Evolutionary conservation across 768 basidiomycete species (phyloP).

Genomic region (Hygrophorus pudorinus): DNA sequence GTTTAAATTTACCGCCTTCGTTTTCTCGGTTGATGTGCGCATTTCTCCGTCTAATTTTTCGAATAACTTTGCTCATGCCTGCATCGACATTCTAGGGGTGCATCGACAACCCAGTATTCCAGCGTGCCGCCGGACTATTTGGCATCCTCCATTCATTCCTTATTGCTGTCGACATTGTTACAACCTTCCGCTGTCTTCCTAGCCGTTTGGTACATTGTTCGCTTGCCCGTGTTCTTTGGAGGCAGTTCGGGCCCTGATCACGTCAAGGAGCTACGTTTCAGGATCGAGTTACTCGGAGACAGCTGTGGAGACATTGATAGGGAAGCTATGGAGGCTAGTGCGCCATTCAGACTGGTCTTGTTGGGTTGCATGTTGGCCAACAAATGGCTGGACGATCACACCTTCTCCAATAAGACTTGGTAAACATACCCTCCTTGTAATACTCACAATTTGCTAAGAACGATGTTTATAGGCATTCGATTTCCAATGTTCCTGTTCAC

Average conservation of each 20-base stretch:
- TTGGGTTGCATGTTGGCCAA: constrained; percentile 81
- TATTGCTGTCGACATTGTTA: constrained; percentile 68
- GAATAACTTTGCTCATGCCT: constrained; percentile 6
- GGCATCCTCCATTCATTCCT: constrained; percentile 53
- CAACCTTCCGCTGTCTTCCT: constrained; percentile 76
- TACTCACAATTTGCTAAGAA: constrained; percentile 6
- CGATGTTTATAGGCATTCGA: constrained; percentile 51
- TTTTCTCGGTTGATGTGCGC: constrained; percentile 50
- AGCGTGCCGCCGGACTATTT: constrained; percentile 42
- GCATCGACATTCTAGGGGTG: constrained; percentile 15
- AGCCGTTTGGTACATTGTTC: constrained; percentile 75
- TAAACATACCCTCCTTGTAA: constrained; percentile 22
- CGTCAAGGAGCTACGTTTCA: constrained; percentile 53
- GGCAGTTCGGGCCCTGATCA: constrained; percentile 41
- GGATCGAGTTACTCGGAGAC: constrained; percentile 52
- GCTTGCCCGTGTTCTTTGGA: constrained; percentile 60
- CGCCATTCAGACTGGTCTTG: constrained; percentile 65
- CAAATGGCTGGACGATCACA: constrained; percentile 85
- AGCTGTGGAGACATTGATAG: constrained; percentile 29
- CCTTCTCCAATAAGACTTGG: constrained; percentile 87
- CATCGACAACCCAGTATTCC: constrained; percentile 30
- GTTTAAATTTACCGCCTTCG: constrained; percentile 43
- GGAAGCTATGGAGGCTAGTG: constrained; percentile 44
- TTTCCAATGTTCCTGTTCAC: constrained; percentile 65
- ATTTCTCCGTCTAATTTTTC: constrained; percentile 4